A percentile compares a stretch with the other conserved stretches of the same genome.
These are phyloP conservation scores for Yamadazyma mexicana DNA, from an alignment of 1,139 yeast genomes.

Conservation along the genomic window DNA sequence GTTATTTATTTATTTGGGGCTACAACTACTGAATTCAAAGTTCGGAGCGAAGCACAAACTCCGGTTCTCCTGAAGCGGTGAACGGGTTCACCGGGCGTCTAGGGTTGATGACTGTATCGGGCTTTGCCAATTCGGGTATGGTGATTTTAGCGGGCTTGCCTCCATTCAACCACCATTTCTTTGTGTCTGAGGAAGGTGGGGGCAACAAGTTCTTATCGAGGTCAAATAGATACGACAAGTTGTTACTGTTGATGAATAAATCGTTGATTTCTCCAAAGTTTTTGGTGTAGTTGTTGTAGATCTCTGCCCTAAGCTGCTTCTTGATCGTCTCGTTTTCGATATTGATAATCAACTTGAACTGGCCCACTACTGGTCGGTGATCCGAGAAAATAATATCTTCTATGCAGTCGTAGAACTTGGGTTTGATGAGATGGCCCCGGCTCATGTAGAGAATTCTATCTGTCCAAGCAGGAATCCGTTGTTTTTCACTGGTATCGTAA, in stretches of 20 bases:
- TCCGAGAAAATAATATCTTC: slow-evolving; percentile 74
- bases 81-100: slow-evolving; percentile 72
- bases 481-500: slow-evolving; percentile 89
- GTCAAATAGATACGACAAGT: slow-evolving; percentile 29
- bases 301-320: slow-evolving; percentile 53
- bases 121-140: slow-evolving; percentile 39
- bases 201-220: slow-evolving; percentile 53
- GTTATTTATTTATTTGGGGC: too few relatives aligned
- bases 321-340: slow-evolving; percentile 68
- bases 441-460: slow-evolving; percentile 62
- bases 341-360: slow-evolving; percentile 65
- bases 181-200: slow-evolving; percentile 80
- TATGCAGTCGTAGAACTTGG: slow-evolving; percentile 62
- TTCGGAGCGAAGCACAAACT: slow-evolving; percentile 19
- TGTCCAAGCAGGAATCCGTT: slow-evolving; percentile 96
- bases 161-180: slow-evolving; percentile 91
- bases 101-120: slow-evolving; percentile 62
- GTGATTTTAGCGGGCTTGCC: slow-evolving; percentile 73
- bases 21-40: too few relatives aligned
- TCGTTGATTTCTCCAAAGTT: slow-evolving; percentile 45
- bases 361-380: slow-evolving; percentile 89
- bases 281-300: slow-evolving; percentile 59
- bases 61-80: slow-evolving; percentile 33
- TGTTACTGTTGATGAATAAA: slow-evolving; percentile 30
- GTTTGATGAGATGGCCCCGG: slow-evolving; percentile 58